Evolutionary conservation across 2,329 filamentous ascomycete species (phyloP), one percentile per base, ranked within the genome.

Genomic region (Diaporthe citri): DNA sequence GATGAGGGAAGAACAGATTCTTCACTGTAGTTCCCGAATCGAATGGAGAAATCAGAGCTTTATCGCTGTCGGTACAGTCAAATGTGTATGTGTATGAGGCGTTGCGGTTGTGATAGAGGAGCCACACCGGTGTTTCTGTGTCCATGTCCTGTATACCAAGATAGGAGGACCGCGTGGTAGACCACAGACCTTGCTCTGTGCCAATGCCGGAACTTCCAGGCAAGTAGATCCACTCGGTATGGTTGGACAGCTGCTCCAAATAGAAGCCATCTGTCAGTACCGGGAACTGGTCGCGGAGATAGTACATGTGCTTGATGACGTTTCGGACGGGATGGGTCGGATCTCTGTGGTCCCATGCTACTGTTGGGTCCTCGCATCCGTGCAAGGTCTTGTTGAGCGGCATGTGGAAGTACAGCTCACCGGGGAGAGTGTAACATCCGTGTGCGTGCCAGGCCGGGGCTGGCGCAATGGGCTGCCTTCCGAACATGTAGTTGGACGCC

Each of bases 401-500:
- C 84, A 90, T 90, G 8, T 90, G 79, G 77, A 87, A 88, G 78
- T 92, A 91, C 76, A 92, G 89, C 2, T 86, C 86, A 46, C 88
- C 88, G 25, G 86, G 85, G 5, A 92, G 84, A 20, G 83, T 83
- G 82, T 92, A 93, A 80, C 91, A 93, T 8, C 91, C 91, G 78
- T 93, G 91, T 48, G 87, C 86, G 78, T 91, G 89, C 91, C 91
- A 93, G 3, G 91, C 91, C 3, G 87, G 87, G 2, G 90, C 86
- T 3, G 90, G 87, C 12, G 89, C 88, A 87, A 93, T 92, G 2
- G 91, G 83, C 79, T 91, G 89, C 78, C 91, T 88, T 28, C 91
- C 91, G 79, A 90, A 93, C 56, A 93, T 87, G 79, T 93, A 93
- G 78, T 93, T 92, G 74, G 84, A 83, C 6, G 91, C 91, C 0